These are phyloP conservation scores for Fusarium odoratissimum DNA, from an alignment of 2,329 filamentous ascomycete species.

Conservation along the genomic window DNA sequence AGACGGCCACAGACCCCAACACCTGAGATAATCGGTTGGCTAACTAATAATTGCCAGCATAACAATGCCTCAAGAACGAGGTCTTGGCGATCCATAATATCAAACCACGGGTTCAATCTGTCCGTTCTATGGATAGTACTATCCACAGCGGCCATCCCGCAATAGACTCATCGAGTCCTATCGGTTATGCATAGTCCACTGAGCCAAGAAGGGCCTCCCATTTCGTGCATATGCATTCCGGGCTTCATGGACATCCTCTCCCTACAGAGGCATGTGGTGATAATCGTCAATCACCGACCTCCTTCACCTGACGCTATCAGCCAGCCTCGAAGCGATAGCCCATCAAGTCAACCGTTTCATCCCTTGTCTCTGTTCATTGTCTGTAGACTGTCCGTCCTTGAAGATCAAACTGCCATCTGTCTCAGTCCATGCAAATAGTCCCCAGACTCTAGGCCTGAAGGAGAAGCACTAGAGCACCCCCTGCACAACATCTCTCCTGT, in stretches of 20 bases:
- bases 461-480: slow-evolving; percentile 18
- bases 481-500: slow-evolving; percentile 29
- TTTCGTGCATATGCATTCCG: slow-evolving; percentile 24
- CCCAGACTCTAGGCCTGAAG: neutral
- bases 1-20: slow-evolving; percentile 13
- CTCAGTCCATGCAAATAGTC: slow-evolving; percentile 29
- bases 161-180: slow-evolving; percentile 13
- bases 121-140: neutral
- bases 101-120: neutral
- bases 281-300: slow-evolving; percentile 24
- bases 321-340: slow-evolving; percentile 14
- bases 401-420: slow-evolving; percentile 30
- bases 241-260: slow-evolving; percentile 11
- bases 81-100: slow-evolving; percentile 17
- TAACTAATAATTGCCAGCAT: neutral
- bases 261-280: slow-evolving; percentile 22
- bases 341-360: slow-evolving; percentile 26
- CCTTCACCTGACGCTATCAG: slow-evolving; percentile 35
- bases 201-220: slow-evolving; percentile 5
- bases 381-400: neutral
- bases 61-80: slow-evolving; percentile 6
- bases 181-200: neutral
- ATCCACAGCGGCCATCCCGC: slow-evolving; percentile 12
- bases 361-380: slow-evolving; percentile 4
- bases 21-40: neutral